Evolutionary conservation across 1,284 basidiomycete genomes (phyloP), one percentile per base, ranked within the genome.

Genomic region (Ustilago xerochloae): DNA sequence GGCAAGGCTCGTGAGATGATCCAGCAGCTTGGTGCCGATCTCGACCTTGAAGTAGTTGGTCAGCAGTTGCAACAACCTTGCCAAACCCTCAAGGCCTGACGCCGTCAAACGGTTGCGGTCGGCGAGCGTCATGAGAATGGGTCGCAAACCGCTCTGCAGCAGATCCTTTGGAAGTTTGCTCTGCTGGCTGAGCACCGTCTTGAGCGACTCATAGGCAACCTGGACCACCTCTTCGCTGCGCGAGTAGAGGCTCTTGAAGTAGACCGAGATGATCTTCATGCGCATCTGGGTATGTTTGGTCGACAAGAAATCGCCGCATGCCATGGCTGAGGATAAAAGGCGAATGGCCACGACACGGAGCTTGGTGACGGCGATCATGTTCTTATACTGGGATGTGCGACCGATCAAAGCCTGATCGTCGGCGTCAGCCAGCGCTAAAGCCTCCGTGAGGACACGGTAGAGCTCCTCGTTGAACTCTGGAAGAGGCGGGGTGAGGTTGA

Each of bases 1-100:
- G 4, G 81, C 79, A 16, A 84, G 71, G 20, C 68, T 73, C 38
- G 77, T 66, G 45, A 84, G 75, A 85, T 99, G 97, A 80, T 98
- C 95, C 16, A 99, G 88, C 8, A 99, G 89, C 86, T 99, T 99
- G 85, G 93, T 90, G 9, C 97, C 97, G 76, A 99, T 99, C 86
- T 99, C 97, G 43, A 99, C 96, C 85, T 99, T 99, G 90, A 99
- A 99, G 86, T 99, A 99, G 84, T 97, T 98, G 48, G 95, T 97
- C 59, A 99, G 86, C 7, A 99, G 88, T 85, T 97, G 94, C 51
- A 99, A 87, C 63, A 99, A 88, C n/a, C 95, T 90, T 13, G 97
- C 96, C 24, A 99, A 87, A 5, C 97, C 97, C 84, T 98, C 82
- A 48, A 99, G 87, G 18, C 96, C 95, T 6, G 93, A 90, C n/a